A percentile compares a stretch with the other conserved stretches of the same genome.
These are phyloP conservation scores for Saccharum officinarum DNA, from an alignment of 176 grass and related monocot genomes.

Conservation along the genomic window DNA sequence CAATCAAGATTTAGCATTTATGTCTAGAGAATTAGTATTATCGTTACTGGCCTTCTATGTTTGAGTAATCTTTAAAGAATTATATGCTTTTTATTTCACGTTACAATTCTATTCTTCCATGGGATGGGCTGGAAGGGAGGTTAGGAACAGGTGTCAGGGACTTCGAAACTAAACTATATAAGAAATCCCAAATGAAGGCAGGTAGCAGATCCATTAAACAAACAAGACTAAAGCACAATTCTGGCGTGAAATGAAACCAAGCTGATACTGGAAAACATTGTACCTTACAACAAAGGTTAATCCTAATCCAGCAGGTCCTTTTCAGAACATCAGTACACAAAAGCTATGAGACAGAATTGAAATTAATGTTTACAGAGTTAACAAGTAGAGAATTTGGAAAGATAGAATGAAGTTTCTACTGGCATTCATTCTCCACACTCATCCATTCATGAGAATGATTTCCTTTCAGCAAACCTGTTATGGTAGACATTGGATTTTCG, in stretches of 20 bases:
- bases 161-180: neutral
- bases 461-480: constrained; percentile 28
- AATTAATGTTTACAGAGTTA: constrained; percentile 1
- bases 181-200: neutral
- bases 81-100: neutral
- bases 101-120: neutral
- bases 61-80: neutral
- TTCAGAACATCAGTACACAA: neutral
- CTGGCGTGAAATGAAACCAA: neutral
- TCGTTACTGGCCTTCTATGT: neutral
- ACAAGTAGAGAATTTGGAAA: neutral
- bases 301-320: neutral
- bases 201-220: neutral
- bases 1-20: neutral
- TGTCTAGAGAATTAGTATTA: neutral
- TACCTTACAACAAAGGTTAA: neutral
- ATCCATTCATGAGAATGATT: neutral
- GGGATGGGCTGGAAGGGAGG: too few species aligned
- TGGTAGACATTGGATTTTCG: neutral
- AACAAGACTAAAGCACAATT: neutral
- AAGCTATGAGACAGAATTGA: neutral
- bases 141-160: neutral
- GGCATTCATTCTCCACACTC: constrained; percentile 4
- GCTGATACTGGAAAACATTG: neutral
- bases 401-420: neutral